Base-by-base conservation (phyloP, 768 basidiomycete genomes). In the Calocybe indica region DNA sequence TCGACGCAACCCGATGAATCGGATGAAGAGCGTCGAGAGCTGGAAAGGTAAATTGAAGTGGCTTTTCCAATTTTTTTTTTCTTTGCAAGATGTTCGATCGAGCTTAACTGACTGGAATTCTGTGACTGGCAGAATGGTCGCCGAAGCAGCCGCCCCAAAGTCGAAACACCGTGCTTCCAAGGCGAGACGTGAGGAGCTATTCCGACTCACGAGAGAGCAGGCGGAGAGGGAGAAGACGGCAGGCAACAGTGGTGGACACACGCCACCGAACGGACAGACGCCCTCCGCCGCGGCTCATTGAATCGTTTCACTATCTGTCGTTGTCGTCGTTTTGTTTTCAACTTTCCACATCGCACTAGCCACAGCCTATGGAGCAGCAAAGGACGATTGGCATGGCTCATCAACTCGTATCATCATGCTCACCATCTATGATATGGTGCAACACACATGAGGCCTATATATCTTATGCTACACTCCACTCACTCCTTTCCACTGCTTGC, bases 11-110 rank as follows among this genome's bases (percentile, higher is more conserved):
- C 96, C 2, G 95, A 98, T 60, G 92, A 90, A 61, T 84, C 89
- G 6, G 94, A 96, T 59, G 87, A 88, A 61, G 96, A 96, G 59
- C 82, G 96, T 22, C 78, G 96, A 41, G 92, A 97, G 65, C 79
- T 99, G 13, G 96, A 99, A 67, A 73, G 92, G 88, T 91, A 56
- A 28, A 82, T 62, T 45, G 7, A n/a, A 30, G 38, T 36, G 32
- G 22, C 32, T 36, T 37, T 30, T 10, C 34, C 5, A 44, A 35
- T 14, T 37, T 32, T 30, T 43, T 6, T 22, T 22, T 22, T 22
- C 4, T 22, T 22, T 22, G 22, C 22, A 22, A 22, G 22, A 22
- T 22, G 22, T 22, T 4, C 22, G 22, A 28, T n/a, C 2, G 14
- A 37, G 30, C 38, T 44, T n/a, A 32, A 48, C 40, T 58, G 38